Base-by-base conservation (phyloP, 331 rosid species). In the Saraca asoca region DNA sequence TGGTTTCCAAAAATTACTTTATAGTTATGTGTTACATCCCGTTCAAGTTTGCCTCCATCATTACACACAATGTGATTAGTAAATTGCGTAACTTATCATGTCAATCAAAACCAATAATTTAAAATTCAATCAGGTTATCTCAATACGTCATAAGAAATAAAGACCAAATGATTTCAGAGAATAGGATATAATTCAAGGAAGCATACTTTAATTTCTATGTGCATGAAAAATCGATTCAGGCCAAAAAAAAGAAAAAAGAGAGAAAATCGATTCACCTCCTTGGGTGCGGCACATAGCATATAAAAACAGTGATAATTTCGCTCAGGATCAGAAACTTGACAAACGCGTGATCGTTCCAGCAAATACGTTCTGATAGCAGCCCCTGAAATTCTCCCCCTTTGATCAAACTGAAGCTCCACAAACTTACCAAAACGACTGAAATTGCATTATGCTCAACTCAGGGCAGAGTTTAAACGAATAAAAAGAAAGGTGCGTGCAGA, bases 401-500 rank as follows among this genome's bases (percentile, higher is more conserved):
- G 75, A 75, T 91, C 84, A 79, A 91, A 91, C 81, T 91, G 97
- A 81, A 91, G 76, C 95, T 91, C 97, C 83, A 91, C 97, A 59
- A 91, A 91, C 87, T 91, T 91, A 76, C 97, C 97, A 78, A 91
- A 91, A 62, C 97, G 97, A 77, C 97, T 91, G 95, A 84, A 85
- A 31, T 71, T 78, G 73, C 66, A 79, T 59, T 33, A 38, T 60
- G 64, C 38, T 70, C 68, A 63, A 70, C 64, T 80, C 61, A 85
- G 80, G 33, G 35, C 15, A 56, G 14, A 53, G 60, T 62, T 69
- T 73, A 43, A 78, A 60, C 41, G 56, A 75, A 60, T 6, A n/a
- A 61, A 57, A 42, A 15, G 62, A 44, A 55, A 20, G 5, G 51
- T 19, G 5, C 31, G 13, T 31, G 18, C 39, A 15, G 34, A 72